Evolutionary conservation across 1,139 yeast species (phyloP).

Genomic region (Yamadazyma buinensis): DNA sequence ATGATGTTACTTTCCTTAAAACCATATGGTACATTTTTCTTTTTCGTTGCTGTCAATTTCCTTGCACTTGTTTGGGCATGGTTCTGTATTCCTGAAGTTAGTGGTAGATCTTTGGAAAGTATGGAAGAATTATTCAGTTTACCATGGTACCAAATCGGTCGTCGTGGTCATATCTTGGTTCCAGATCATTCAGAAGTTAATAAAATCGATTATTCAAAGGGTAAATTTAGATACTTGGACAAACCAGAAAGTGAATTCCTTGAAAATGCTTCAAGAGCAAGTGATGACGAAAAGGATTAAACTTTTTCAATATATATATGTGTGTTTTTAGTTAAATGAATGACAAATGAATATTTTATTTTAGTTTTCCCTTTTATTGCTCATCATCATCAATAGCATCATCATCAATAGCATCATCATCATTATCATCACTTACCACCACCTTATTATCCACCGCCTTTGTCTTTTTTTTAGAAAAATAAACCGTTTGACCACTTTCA

Average conservation of each 20-base stretch:
- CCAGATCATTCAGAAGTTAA: slow-evolving; percentile 48
- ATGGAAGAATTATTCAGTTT: slow-evolving; percentile 56
- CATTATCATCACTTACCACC: too few species aligned
- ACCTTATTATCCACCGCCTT: too few species aligned
- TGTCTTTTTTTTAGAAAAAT: too few species aligned
- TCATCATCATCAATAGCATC: too few species aligned
- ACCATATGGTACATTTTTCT: slow-evolving; percentile 52
- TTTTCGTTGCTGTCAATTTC: slow-evolving; percentile 44
- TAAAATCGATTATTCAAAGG: slow-evolving; percentile 8
- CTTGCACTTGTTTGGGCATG: slow-evolving; percentile 48
- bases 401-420: too few species aligned
- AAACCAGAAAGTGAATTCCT: slow-evolving; percentile 7
- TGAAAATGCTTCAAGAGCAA: slow-evolving; percentile 8
- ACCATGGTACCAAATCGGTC: slow-evolving; percentile 56
- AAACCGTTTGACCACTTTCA: too few species aligned
- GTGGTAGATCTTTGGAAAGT: slow-evolving; percentile 52
- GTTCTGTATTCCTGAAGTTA: slow-evolving; percentile 52
- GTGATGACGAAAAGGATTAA: slow-evolving; percentile 7
- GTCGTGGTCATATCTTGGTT: slow-evolving; percentile 49
- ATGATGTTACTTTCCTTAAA: slow-evolving; percentile 46
- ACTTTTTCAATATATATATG: not conserved
- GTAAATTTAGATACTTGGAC: slow-evolving; percentile 8
- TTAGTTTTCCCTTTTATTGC: too few species aligned
- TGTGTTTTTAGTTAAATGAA: too few species aligned
- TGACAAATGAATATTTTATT: too few species aligned